Percentiles rank a stretch among this genome's conserved stretches.
Evolutionary conservation across 2,329 filamentous ascomycete genomes (phyloP).

Genomic region (Zymoseptoria pseudotritici): DNA sequence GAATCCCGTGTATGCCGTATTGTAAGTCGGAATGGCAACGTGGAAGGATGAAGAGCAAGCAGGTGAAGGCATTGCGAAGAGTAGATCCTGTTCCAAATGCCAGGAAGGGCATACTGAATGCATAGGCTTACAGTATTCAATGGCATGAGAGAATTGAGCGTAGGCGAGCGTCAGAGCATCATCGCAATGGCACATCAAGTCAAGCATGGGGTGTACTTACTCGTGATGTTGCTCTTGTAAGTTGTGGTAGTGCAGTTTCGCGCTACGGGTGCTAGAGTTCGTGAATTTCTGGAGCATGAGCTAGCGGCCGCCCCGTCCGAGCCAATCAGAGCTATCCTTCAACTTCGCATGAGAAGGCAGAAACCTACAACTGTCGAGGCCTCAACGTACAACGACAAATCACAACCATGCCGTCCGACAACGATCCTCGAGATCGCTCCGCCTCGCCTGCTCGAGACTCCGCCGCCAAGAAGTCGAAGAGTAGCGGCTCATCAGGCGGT

Average conservation of each 20-base stretch:
- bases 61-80: too few species aligned
- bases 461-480: constrained; percentile 25
- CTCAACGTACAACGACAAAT: neutral
- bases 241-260: too few species aligned
- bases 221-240: too few species aligned
- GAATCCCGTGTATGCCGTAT: neutral
- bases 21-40: too few species aligned
- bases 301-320: neutral
- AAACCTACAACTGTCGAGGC: neutral
- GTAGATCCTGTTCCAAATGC: too few species aligned
- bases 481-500: constrained; percentile 15
- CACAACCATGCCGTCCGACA: constrained; percentile 13
- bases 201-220: too few species aligned
- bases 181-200: too few species aligned
- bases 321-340: neutral
- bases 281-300: neutral
- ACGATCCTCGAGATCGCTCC: constrained; percentile 18
- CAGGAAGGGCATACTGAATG: too few species aligned
- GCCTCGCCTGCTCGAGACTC: constrained; percentile 25
- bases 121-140: too few species aligned
- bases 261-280: neutral
- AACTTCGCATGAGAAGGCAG: neutral
- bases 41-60: too few species aligned
- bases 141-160: too few species aligned
- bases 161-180: too few species aligned